A percentile compares a stretch with the other conserved stretches of the same genome.
phyloP scores from a whole-genome alignment of 345 rosid genomes.

The Eucalyptus brandiana region DNA sequence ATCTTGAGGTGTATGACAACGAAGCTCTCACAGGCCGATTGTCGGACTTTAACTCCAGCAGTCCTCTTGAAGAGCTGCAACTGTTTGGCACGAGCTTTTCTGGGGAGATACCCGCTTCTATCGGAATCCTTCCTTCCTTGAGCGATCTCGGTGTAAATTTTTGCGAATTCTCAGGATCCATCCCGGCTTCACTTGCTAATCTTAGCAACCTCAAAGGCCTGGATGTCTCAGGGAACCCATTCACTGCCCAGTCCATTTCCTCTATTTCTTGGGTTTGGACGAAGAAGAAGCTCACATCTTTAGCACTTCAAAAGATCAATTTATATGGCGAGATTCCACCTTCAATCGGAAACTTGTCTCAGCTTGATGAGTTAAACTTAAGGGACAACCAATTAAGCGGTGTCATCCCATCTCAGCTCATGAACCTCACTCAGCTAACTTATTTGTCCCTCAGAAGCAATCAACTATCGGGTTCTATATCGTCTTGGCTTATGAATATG shows the following conservation, averaged over 20 bases:
- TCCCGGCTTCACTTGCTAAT: constrained; percentile 5
- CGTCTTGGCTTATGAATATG: neutral
- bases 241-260: neutral
- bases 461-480: neutral
- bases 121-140: neutral
- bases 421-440: neutral
- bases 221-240: neutral
- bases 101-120: neutral
- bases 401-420: neutral
- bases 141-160: rapidly evolving
- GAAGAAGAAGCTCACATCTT: neutral
- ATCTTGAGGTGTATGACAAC: neutral
- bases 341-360: neutral
- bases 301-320: too few species aligned
- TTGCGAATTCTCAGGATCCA: neutral
- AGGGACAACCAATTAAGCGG: neutral
- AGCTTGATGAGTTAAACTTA: neutral
- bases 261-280: neutral
- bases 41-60: neutral
- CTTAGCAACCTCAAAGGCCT: neutral
- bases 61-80: neutral
- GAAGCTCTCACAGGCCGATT: neutral
- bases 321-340: neutral
- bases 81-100: neutral
- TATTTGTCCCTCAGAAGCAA: neutral